Conservation (phyloP, 805 yeast genomes). For the Osmozyma mogii region DNA sequence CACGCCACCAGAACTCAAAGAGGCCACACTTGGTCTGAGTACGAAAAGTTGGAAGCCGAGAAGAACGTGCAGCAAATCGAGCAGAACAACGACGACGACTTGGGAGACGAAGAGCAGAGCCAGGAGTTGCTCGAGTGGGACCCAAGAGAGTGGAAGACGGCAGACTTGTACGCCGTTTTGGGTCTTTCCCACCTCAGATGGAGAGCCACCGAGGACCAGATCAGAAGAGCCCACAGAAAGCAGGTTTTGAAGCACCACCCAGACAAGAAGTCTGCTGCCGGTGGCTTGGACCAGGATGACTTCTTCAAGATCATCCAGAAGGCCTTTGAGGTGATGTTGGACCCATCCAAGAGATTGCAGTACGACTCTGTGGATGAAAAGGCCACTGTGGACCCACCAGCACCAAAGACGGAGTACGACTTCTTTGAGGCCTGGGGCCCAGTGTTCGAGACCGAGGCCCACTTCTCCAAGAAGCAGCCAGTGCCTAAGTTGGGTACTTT, state of each 20-base stretch:
- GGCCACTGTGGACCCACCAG: conserved; percentile 80
- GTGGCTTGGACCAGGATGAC: conserved; percentile 86
- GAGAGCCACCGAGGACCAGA: conserved; percentile 86
- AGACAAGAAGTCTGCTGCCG: conserved; percentile 91
- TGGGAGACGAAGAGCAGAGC: conserved; percentile 66
- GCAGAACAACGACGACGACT: conserved; percentile 52
- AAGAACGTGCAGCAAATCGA: conserved; percentile 70
- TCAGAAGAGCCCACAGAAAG: conserved; percentile 93
- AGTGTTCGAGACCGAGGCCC: conserved; percentile 80
- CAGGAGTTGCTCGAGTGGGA: conserved; percentile 74
- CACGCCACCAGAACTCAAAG: conserved; percentile 93
- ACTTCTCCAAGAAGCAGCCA: conserved; percentile 89
- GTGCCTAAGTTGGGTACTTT: conserved; percentile 73
- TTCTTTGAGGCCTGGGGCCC: conserved; percentile 91
- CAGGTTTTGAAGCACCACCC: conserved; percentile 97
- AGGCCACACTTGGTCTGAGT: conserved; percentile 98
- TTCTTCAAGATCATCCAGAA: conserved; percentile 97
- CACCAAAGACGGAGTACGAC: conserved; percentile 58
- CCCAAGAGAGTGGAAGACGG: conserved; percentile 97
- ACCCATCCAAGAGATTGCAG: conserved; percentile 81
- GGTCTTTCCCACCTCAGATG: conserved; percentile 88
- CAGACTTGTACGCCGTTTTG: conserved; percentile 92
- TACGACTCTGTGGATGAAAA: conserved; percentile 89
- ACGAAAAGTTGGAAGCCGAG: conserved; percentile 87
- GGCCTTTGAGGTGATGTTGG: conserved; percentile 85